Percentiles rank a stretch among this genome's conserved stretches.
Evolutionary conservation across 169 alveolate genomes (phyloP).

Genomic region (Cryptosporidium muris): DNA sequence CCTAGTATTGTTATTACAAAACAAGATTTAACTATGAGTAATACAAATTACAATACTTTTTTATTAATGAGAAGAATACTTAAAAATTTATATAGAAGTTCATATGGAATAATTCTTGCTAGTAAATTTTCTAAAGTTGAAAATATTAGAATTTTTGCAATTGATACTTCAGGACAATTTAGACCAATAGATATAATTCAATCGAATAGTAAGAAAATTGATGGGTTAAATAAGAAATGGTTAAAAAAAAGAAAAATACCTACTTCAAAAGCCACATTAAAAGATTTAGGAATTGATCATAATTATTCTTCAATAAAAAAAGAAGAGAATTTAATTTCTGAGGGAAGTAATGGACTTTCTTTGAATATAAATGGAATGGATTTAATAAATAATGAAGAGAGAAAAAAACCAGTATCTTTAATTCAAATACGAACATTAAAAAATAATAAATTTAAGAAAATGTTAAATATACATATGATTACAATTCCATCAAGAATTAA

Average conservation of each 20-base stretch:
- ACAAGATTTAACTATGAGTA: neutral
- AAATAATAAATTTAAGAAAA: neutral
- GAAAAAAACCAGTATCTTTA: neutral
- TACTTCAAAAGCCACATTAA: neutral
- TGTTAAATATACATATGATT: conserved; percentile 21
- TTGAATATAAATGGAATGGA: no score
- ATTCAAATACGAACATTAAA: neutral
- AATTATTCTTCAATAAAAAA: no score
- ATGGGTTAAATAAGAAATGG: neutral
- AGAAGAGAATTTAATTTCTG: neutral
- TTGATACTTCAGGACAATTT: conserved; percentile 23
- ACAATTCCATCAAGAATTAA: conserved; percentile 7
- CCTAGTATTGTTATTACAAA: conserved; percentile 16
- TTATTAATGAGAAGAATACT: conserved; percentile 12
- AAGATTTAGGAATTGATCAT: no score
- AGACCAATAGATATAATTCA: neutral
- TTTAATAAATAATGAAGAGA: no score
- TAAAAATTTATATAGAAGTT: conserved; percentile 12
- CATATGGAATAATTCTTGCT: conserved; percentile 32
- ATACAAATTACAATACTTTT: neutral
- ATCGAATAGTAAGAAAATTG: conserved; percentile 3
- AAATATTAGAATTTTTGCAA: conserved; percentile 17
- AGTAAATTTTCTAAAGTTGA: conserved; percentile 51
- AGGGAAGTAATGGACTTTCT: neutral
- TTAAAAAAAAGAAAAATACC: conserved; percentile 17